These are phyloP conservation scores for Scleroderma citrinum DNA, from an alignment of 768 basidiomycete species.

Conservation along the genomic window DNA sequence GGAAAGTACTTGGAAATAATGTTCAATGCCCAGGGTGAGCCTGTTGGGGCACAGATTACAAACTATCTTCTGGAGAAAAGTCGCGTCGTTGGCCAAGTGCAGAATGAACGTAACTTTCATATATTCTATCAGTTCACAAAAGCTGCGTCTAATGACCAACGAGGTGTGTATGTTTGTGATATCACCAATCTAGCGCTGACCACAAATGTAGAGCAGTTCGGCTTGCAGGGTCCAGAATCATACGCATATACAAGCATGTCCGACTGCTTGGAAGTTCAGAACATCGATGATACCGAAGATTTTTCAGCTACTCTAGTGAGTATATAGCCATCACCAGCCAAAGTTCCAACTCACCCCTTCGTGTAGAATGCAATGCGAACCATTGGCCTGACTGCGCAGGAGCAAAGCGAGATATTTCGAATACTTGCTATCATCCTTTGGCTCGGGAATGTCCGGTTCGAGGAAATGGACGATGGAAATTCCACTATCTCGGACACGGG, in stretches of 20 bases:
- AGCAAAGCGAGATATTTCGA: conserved; percentile 90
- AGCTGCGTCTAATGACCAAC: conserved; percentile 81
- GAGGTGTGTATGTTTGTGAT: conserved; percentile 48
- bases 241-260: conserved; percentile 92
- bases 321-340: conserved; percentile 4
- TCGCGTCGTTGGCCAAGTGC: conserved; percentile 92
- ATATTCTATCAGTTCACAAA: conserved; percentile 99
- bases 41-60: conserved; percentile 96
- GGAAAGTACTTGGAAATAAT: conserved; percentile 99
- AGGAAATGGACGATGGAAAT: conserved; percentile 87
- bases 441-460: conserved; percentile 94
- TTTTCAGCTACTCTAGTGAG: conserved; percentile 84
- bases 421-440: conserved; percentile 90
- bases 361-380: conserved; percentile 85
- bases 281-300: conserved; percentile 85
- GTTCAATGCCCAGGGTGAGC: conserved; percentile 91
- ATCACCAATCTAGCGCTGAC: conserved; percentile 7
- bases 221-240: conserved; percentile 91
- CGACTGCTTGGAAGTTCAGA: conserved; percentile 86
- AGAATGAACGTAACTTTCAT: conserved; percentile 95
- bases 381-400: conserved; percentile 78
- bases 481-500: conserved; percentile 71
- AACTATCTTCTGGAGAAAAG: conserved; percentile 98
- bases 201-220: conserved; percentile 70
- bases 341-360: neutral